Evolutionary conservation across 345 rosid species (phyloP).

Genomic region (Ceriops zippeliana): DNA sequence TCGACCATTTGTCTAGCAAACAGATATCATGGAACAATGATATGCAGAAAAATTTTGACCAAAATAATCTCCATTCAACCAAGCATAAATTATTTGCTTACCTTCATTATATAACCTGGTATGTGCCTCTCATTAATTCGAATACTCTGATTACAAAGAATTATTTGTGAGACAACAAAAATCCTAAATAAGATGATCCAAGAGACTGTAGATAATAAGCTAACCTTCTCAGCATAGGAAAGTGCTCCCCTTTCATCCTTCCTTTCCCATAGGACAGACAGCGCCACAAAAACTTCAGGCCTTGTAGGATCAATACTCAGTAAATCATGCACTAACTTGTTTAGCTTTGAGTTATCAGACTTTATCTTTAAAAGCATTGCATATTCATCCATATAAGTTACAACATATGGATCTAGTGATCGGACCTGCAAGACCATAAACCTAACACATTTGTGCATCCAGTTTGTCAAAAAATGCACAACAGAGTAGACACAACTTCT

Average conservation of each 20-base stretch:
- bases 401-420: slow-evolving; percentile 76
- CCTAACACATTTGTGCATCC: neutral
- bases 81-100: slow-evolving; percentile 27
- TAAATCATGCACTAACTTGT: slow-evolving; percentile 90
- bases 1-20: neutral
- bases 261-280: slow-evolving; percentile 79
- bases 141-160: slow-evolving; percentile 60
- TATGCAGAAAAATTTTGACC: slow-evolving; percentile 9
- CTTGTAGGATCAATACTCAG: slow-evolving; percentile 76
- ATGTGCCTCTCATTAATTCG: slow-evolving; percentile 89
- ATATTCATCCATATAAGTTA: slow-evolving; percentile 94
- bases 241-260: slow-evolving; percentile 84
- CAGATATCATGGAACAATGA: neutral
- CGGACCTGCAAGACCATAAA: slow-evolving; percentile 59
- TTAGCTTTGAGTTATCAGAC: slow-evolving; percentile 74
- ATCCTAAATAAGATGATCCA: slow-evolving; percentile 8
- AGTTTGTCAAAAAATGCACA: neutral
- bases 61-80: slow-evolving; percentile 15
- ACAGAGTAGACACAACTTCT: slow-evolving; percentile 9
- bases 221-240: slow-evolving; percentile 93
- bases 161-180: slow-evolving; percentile 18
- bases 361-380: slow-evolving; percentile 90
- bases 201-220: slow-evolving; percentile 20
- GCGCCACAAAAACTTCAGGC: slow-evolving; percentile 88
- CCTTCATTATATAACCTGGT: slow-evolving; percentile 94